phyloP scores from a whole-genome alignment of 164 flowering plant species.

The Tetrastigma voinierianum region DNA sequence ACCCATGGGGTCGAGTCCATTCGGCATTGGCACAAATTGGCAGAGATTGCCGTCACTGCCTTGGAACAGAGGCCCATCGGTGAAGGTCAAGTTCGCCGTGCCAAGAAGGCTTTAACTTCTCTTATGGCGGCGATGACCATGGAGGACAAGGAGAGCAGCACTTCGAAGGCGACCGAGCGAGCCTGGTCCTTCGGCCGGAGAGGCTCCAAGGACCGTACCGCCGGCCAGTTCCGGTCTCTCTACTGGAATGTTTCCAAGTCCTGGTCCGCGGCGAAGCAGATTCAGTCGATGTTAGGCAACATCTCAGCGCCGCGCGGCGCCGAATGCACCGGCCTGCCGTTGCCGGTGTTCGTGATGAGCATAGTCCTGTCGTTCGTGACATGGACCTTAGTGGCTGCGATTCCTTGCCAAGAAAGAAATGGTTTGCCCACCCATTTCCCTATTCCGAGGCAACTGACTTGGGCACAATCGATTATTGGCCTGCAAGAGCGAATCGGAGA shows the following conservation, averaged over 20 bases:
- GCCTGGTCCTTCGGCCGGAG: constrained; percentile 65
- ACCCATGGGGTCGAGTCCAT: constrained; percentile 57
- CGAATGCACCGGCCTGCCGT: constrained; percentile 48
- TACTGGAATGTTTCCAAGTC: constrained; percentile 52
- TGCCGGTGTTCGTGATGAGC: constrained; percentile 65
- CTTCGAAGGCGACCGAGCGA: constrained; percentile 42
- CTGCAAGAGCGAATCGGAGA: constrained; percentile 77
- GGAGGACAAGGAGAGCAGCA: constrained; percentile 43
- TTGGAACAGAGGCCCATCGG: constrained; percentile 48
- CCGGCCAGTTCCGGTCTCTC: constrained; percentile 28
- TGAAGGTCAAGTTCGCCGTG: constrained; percentile 67
- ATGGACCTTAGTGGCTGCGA: constrained; percentile 75
- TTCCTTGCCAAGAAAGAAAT: constrained; percentile 73
- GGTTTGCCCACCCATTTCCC: constrained; percentile 53
- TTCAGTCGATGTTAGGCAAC: constrained; percentile 67
- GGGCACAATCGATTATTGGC: constrained; percentile 63
- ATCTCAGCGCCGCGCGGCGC: constrained; percentile 60
- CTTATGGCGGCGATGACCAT: constrained; percentile 34
- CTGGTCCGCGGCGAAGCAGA: constrained; percentile 86
- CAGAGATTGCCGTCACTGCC: constrained; percentile 52
- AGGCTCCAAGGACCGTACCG: constrained; percentile 27
- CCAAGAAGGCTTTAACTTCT: constrained; percentile 44
- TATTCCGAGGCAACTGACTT: constrained; percentile 46
- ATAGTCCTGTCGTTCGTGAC: constrained; percentile 55
- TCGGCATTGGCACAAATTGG: constrained; percentile 48